Conservation (phyloP, 371 early-diverging fungal genomes). For the Mortierella sp. region DNA sequence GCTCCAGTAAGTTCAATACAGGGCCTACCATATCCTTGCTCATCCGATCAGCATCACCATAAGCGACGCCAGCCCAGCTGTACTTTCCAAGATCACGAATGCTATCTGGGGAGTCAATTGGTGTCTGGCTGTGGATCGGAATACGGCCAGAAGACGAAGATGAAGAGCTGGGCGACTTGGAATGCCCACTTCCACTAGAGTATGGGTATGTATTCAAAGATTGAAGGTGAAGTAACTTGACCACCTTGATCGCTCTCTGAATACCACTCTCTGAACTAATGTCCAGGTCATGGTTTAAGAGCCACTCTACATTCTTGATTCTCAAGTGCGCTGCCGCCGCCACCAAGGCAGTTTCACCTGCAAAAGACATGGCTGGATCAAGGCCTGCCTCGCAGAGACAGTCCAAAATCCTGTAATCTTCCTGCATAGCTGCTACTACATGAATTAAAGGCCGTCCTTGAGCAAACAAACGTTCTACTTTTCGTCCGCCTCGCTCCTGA, state of each 20-base stretch:
- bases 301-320: conserved; percentile 53
- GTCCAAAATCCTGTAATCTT: conserved; percentile 47
- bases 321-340: conserved; percentile 56
- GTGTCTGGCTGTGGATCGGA: neutral
- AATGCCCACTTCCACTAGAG: conserved; percentile 18
- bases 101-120: conserved; percentile 22
- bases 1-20: conserved; percentile 31
- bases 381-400: conserved; percentile 56
- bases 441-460: conserved; percentile 56
- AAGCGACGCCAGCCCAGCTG: conserved; percentile 55
- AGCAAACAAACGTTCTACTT: conserved; percentile 27
- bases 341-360: conserved; percentile 52
- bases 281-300: conserved; percentile 53
- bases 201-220: neutral
- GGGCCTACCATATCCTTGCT: conserved; percentile 51
- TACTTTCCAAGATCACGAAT: conserved; percentile 51
- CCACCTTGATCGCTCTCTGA: conserved; percentile 50
- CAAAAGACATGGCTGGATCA: conserved; percentile 51
- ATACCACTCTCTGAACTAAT: conserved; percentile 46
- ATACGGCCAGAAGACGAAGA: neutral
- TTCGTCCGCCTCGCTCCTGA: conserved; percentile 33
- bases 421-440: conserved; percentile 56
- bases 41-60: conserved; percentile 49
- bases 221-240: conserved; percentile 34
- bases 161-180: conserved; percentile 13